These are phyloP conservation scores for Mycena latifolia DNA, from an alignment of 768 basidiomycete species.

Conservation along the genomic window DNA sequence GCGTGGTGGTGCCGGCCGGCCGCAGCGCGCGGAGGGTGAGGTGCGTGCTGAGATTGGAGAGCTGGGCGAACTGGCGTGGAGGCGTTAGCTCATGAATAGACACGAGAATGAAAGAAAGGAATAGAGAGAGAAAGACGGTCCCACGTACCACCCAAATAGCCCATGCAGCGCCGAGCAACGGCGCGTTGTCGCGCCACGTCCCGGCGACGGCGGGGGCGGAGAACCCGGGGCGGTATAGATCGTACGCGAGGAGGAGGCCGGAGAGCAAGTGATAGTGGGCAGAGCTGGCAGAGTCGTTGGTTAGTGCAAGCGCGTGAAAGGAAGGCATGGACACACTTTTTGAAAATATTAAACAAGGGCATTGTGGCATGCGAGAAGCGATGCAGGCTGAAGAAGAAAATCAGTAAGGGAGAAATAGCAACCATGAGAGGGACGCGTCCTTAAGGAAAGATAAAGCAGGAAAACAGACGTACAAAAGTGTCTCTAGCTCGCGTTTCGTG, in stretches of 20 bases:
- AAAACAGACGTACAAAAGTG: constrained; percentile 79
- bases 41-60: constrained; percentile 89
- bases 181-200: constrained; percentile 68
- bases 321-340: constrained; percentile 69
- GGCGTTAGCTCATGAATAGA: too few species aligned
- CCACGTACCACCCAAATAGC: constrained; percentile 81
- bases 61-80: constrained; percentile 85
- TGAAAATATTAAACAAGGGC: constrained; percentile 88
- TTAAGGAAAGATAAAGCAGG: too few species aligned
- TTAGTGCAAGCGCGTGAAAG: too few species aligned
- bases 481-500: constrained; percentile 92
- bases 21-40: constrained; percentile 86
- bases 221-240: constrained; percentile 87
- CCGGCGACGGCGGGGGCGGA: constrained; percentile 73
- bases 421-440: neutral
- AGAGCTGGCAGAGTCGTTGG: constrained; percentile 64
- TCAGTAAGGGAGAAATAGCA: constrained; percentile 8
- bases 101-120: too few species aligned
- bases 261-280: constrained; percentile 88
- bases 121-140: too few species aligned
- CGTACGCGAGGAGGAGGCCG: constrained; percentile 83
- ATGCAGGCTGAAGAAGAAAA: constrained; percentile 78
- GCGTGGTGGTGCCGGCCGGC: constrained; percentile 79
- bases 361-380: constrained; percentile 97
- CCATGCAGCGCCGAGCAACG: constrained; percentile 75